A percentile compares a stretch with the other conserved stretches of the same genome.
phyloP scores from a whole-genome alignment of 2,329 filamentous ascomycete species.

The Aspergillus proliferans region DNA sequence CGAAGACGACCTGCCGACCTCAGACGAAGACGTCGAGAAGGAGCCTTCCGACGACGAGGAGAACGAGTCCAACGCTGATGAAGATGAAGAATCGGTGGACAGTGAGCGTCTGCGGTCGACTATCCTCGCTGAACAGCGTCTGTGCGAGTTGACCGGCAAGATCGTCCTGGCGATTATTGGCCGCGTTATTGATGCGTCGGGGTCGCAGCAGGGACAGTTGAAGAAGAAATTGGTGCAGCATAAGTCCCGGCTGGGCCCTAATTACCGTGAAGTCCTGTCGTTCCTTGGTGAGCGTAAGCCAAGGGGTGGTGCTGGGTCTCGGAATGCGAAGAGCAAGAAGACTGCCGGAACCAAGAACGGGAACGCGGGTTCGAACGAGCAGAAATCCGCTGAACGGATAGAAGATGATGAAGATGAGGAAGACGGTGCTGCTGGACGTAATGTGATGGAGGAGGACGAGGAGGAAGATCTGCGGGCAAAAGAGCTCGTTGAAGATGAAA shows the following conservation, averaged over 20 bases:
- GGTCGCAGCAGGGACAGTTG: conserved; percentile 57
- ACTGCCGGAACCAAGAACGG: conserved; percentile 8
- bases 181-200: conserved; percentile 63
- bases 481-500: conserved; percentile 37
- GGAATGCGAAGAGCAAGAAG: conserved; percentile 30
- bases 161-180: conserved; percentile 74
- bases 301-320: conserved; percentile 13
- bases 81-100: conserved; percentile 30
- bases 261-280: conserved; percentile 76
- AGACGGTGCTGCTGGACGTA: conserved; percentile 21
- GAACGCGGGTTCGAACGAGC: conserved; percentile 13
- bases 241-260: conserved; percentile 69
- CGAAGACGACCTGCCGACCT: conserved; percentile 68
- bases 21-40: conserved; percentile 57
- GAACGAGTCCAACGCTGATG: conserved; percentile 18
- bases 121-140: conserved; percentile 72
- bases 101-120: conserved; percentile 56
- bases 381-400: conserved; percentile 38
- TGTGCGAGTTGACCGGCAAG: conserved; percentile 81
- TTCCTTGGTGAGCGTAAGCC: conserved; percentile 67
- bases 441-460: conserved; percentile 34
- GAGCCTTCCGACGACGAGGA: conserved; percentile 42
- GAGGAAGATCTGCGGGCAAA: conserved; percentile 34
- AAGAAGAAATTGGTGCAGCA: conserved; percentile 71
- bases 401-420: conserved; percentile 36